phyloP scores from a whole-genome alignment of 352 stramenopile species.

The Paralagenidium karlingii region DNA sequence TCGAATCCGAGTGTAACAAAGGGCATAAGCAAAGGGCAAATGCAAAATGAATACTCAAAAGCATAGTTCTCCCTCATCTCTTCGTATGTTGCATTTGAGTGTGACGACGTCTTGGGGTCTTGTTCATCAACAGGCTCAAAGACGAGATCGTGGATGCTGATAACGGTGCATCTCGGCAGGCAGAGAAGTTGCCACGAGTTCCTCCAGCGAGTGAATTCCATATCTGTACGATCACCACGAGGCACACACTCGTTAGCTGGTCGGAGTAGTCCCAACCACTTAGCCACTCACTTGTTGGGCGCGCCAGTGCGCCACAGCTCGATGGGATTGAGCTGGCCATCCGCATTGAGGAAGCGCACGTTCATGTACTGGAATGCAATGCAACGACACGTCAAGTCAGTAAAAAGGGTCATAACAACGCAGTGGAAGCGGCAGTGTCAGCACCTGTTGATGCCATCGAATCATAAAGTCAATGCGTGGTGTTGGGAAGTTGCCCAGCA shows the following conservation, averaged over 20 bases:
- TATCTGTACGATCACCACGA: constrained; percentile 58
- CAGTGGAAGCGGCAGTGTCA: constrained; percentile 2
- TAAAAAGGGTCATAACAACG: not conserved
- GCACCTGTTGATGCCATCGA: constrained; percentile 88
- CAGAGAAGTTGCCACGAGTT: constrained; percentile 84
- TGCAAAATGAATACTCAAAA: too few species aligned
- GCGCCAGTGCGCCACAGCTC: constrained; percentile 82
- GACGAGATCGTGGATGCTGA: constrained; percentile 78
- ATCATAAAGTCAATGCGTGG: constrained; percentile 91
- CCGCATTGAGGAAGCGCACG: constrained; percentile 72
- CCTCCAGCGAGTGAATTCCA: constrained; percentile 82
- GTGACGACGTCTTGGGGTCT: not conserved
- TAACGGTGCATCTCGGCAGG: constrained; percentile 81
- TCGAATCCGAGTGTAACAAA: constrained; percentile 4
- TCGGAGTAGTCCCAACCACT: not conserved
- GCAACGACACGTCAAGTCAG: not conserved
- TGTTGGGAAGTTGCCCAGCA: constrained; percentile 88
- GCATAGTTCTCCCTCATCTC: too few species aligned
- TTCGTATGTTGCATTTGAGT: too few species aligned
- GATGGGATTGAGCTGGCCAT: constrained; percentile 83
- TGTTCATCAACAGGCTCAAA: constrained; percentile 17
- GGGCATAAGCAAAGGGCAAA: not conserved
- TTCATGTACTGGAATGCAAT: constrained; percentile 82
- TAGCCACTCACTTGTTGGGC: constrained; percentile 38
- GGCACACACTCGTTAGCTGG: not conserved